Base-by-base conservation (phyloP, 495 filamentous ascomycete genomes). In the Aspergillus olivimuriae region DNA sequence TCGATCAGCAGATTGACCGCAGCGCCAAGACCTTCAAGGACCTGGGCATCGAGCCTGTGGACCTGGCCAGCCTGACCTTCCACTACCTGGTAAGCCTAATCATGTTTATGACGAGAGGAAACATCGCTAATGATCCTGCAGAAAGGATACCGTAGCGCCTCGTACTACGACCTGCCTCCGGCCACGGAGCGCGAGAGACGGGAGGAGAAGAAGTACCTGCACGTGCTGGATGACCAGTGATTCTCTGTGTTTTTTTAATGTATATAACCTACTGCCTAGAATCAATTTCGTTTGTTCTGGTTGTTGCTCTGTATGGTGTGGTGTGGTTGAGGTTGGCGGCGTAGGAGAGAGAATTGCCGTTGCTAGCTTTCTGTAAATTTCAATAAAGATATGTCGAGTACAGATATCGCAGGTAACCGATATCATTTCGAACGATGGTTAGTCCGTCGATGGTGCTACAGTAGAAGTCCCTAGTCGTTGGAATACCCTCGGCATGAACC, bases 121-220 rank as follows among this genome's bases (percentile, higher is more conserved):
- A 54, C 34, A 43, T 45, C 22, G 33, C 49, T 61, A 47, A 63
- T 43, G 26, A 8, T 45, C 23, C 22, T 39, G 43, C 55, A 92
- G 87, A 80, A 89, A 81, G 80, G 78, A 60, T 94, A 87, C 72
- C 83, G 90, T 57, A 87, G 82, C 59, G 72, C 81, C 12, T 71
- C 80, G 41, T 89, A 80, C 76, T 96, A 90, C 69, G 90, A 97
- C 60, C 74, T 96, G 50, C 94, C 92, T 15, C 91, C 94, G 24
- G 80, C 87, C 55, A 95, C 91, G 14, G 89, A 95, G 76, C 84
- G 82, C 58, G 92, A 99, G 77, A 89, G 80, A 74, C 76, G 76
- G 56, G 91, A 96, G 63, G 91, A 99, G 68, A 91, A 78, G 78
- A 90, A 95, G 75, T 99, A 91, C 64, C 60, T 97, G 61, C 94